Evolutionary conservation across 495 filamentous ascomycete species (phyloP), one percentile per base, ranked within the genome.

Genomic region (Neurospora sublineolata): DNA sequence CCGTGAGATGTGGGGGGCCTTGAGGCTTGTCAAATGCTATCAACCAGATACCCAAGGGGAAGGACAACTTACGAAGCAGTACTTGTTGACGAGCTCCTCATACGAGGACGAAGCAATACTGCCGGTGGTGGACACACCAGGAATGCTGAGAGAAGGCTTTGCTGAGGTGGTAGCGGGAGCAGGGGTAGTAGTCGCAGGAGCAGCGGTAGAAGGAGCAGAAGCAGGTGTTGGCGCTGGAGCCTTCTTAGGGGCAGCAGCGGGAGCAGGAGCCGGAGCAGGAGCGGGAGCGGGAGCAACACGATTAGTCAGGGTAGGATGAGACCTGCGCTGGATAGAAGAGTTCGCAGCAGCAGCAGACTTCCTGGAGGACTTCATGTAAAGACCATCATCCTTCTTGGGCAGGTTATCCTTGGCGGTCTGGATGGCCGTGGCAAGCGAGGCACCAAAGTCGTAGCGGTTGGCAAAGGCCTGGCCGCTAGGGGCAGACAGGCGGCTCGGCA

Each of bases 21-120:
- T 60, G 41, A 69, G 74, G 18, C 75, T 78, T 78, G 52, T 64
- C 52, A 52, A 18, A 71, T 18, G 36, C 10, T 23, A 71, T 20
- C 23, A 41, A 37, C 36, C 40, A 71, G n/a, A 40, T 3, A 44
- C 40, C 18, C 37, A 27, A 27, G 20, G 37, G 14, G 9, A 9
- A 74, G 80, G 74, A 72, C 74, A 84, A 96, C 94, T 88, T 92
- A 97, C 94, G 87, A 97, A 97, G 86, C 95, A 99, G 83, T 97
- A 99, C 82, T 96, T 97, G 84, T 97, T 92, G 77, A 99, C 88
- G 71, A 99, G 85, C 80, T 99, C 95, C 78, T 93, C 90, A 81
- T 98, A 97, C 69, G 92, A 91, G 44, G 91, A 87, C 33, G 94
- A 96, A 33, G 94, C 86, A 73, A 94, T 85, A 72, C 82, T 84